Evolutionary conservation across 768 basidiomycete genomes (phyloP), one percentile per base, ranked within the genome.

Genomic region (Coprinopsis marcescibilis): DNA sequence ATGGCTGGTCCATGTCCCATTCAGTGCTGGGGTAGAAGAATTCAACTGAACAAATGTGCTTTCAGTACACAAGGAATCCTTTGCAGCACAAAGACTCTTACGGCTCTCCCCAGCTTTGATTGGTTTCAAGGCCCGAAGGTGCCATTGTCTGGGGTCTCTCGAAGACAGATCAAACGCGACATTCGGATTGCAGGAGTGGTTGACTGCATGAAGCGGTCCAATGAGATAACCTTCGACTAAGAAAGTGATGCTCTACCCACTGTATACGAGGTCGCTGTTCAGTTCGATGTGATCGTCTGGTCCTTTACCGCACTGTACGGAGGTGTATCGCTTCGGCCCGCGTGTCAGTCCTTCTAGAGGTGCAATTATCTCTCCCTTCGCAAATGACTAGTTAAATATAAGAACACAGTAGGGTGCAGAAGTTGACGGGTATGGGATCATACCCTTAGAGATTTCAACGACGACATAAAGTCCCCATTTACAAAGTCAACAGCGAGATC

Each of bases 11-110:
- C 80, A 83, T 82, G 37, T 78, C 71, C 81, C 81, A 84, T 56
- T 84, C 81, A 13, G 79, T 83, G 54, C 73, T 76, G 14, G 81
- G 82, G 58, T 83, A 83, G 57, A 82, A 83, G 56, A 75, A 82
- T 2, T 75, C 77, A 45, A 82, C 67, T 63, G 58, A 32, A 8
- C 29, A 32, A 8, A n/a, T 8, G n/a, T 8, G 8, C 29, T 20
- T 25, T 37, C 14, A 51, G 48, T 34, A 38, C 12, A 36, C 53
- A 54, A 15, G 59, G 59, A 65, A 48, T 60, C n/a, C n/a, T n/a
- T n/a, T n/a, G n/a, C n/a, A n/a, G 47, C 19, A 23, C 23, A 48
- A 40, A 32, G 21, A 26, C 61, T 66, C 54, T 64, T 64, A 68
- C 79, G 50, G 15, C 62, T 30, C 25, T 68, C 64, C 24, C 70